phyloP scores from a whole-genome alignment of 2,329 filamentous ascomycete species.

The Teratosphaeria viscida region DNA sequence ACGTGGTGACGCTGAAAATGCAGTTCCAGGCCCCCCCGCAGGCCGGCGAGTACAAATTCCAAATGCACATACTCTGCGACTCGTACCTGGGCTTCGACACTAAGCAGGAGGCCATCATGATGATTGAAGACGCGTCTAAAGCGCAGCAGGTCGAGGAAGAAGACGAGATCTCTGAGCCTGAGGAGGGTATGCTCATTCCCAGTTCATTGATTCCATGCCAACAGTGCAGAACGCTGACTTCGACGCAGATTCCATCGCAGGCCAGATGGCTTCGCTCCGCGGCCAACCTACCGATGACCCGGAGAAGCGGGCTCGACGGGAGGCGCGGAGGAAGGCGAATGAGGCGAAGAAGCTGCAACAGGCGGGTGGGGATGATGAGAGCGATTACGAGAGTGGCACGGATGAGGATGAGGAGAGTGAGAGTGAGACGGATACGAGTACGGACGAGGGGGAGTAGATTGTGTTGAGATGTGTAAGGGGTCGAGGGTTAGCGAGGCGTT shows the following conservation, averaged over 20 bases:
- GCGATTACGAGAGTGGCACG: constrained; percentile 28
- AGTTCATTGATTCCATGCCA: background rate
- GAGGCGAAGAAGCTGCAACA: constrained; percentile 8
- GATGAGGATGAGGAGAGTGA: constrained; percentile 28
- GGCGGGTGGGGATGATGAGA: constrained; percentile 23
- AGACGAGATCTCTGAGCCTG: constrained; percentile 94
- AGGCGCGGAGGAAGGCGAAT: background rate
- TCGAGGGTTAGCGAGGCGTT: too few species aligned
- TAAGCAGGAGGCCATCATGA: constrained; percentile 79
- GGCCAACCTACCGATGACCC: constrained; percentile 21
- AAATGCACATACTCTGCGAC: constrained; percentile 88
- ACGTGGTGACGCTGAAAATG: constrained; percentile 92
- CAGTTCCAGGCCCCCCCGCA: constrained; percentile 93
- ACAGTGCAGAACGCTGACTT: constrained; percentile 7
- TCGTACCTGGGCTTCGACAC: constrained; percentile 91
- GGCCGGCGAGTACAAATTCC: constrained; percentile 85
- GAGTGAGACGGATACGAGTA: constrained; percentile 53
- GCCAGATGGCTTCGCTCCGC: constrained; percentile 28
- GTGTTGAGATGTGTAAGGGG: too few species aligned
- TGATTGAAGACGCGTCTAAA: constrained; percentile 81
- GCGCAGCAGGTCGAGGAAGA: constrained; percentile 60
- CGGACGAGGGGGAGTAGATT: constrained; percentile 36
- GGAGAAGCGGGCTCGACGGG: constrained; percentile 5
- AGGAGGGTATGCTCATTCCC: constrained; percentile 63
- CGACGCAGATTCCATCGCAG: constrained; percentile 26